Evolutionary conservation across 2,329 filamentous ascomycete species (phyloP), one percentile per base, ranked within the genome.

Genomic region (Cyphellophora europaea): DNA sequence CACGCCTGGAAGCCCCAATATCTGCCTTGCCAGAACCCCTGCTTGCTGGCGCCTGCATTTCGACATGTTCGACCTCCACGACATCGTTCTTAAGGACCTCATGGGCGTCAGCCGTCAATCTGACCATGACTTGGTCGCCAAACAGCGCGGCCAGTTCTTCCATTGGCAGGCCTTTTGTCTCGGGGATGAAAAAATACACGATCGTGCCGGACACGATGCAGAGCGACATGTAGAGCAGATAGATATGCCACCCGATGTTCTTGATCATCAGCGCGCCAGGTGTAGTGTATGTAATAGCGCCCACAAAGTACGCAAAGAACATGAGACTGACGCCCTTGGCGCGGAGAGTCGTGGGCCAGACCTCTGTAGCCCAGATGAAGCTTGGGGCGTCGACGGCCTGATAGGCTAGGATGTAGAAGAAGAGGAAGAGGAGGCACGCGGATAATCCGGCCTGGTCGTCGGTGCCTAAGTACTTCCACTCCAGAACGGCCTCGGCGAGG

Each of bases 111-210:
- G 10, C 11, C 4, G 33, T 36, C 27, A 36, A 10, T 14, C 32
- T 27, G 6, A 37, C 35, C 5, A 33, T 19, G 28, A 37, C 35
- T 27, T 37, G 13, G 16, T 37, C 35, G 18, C 30, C 39, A 27
- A 44, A 44, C 8, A 44, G 31, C 10, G 27, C 33, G 13, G 37
- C 42, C 30, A 44, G 40, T 12, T 42, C 34, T 27, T 44, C 42
- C 15, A 44, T 44, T 41, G 57, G 51, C 42, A 64, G 43, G 14
- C 79, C 78, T 61, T 82, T 83, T 6, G 79, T 84, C 58, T 84
- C 79, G 0, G 79, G 79, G 13, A 81, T 67, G 44, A 77, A 71
- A 18, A 43, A 38, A 13, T 35, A 38, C n/a, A 14, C 15, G 18
- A 38, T 32, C 3, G 34, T 19, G 6, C 17, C 16, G 4, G 31